These are phyloP conservation scores for Leccinum broughii DNA, from an alignment of 768 basidiomycete species.

Conservation along the genomic window DNA sequence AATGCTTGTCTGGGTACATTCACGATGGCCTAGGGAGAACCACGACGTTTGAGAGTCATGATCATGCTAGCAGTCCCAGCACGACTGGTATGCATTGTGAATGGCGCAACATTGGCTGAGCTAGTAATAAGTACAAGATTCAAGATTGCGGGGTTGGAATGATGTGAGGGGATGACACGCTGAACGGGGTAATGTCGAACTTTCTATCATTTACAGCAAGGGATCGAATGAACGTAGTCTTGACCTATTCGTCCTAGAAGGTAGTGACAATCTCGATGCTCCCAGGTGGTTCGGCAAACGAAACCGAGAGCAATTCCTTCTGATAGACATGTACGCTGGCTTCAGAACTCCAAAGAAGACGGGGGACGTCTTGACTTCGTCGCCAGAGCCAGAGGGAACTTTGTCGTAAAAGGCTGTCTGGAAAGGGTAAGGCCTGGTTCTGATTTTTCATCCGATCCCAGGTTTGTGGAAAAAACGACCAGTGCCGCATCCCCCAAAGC, in stretches of 20 bases:
- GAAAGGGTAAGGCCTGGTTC: constrained; percentile 52
- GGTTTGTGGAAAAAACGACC: not conserved
- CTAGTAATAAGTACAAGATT: constrained; percentile 49
- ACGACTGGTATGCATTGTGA: constrained; percentile 52
- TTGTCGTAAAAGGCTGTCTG: constrained; percentile 20
- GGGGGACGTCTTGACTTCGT: constrained; percentile 31
- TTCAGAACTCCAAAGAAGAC: constrained; percentile 68
- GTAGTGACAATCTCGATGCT: constrained; percentile 7
- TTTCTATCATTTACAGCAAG: constrained; percentile 15
- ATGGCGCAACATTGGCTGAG: constrained; percentile 42
- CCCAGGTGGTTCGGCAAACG: constrained; percentile 38
- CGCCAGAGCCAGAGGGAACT: constrained; percentile 5
- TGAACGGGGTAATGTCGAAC: constrained; percentile 4
- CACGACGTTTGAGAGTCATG: constrained; percentile 59
- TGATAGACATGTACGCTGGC: constrained; percentile 20
- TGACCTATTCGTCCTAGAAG: constrained; percentile 23
- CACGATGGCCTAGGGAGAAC: constrained; percentile 30
- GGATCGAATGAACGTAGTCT: constrained; percentile 40
- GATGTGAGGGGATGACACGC: constrained; percentile 25
- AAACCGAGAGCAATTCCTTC: constrained; percentile 21
- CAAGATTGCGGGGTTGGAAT: constrained; percentile 42
- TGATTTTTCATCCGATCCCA: constrained; percentile 62
- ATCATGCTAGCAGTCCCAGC: constrained; percentile 54
- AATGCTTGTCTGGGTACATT: constrained; percentile 31
- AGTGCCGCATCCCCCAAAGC: constrained; percentile 37